Base-by-base conservation (phyloP, 2,329 filamentous ascomycete genomes). In the Hypoxylon sp. region DNA sequence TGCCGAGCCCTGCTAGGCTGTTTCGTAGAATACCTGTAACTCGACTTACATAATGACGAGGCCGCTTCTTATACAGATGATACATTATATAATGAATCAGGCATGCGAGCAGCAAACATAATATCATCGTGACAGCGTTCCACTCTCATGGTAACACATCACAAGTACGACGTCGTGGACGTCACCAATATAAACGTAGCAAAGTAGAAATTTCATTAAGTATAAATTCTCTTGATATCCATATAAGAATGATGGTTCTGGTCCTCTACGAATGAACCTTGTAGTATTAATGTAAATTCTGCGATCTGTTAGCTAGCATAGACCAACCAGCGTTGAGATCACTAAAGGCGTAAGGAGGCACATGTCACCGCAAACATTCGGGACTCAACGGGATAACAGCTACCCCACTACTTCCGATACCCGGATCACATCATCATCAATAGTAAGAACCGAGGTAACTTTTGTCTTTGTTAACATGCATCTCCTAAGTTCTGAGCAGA, bases 391-490 rank as follows among this genome's bases (percentile, higher is more conserved):
- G 52, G 44, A 29, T 21, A 50, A 39, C 15, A 24, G 58, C 58
- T 44, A 47, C 67, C 63, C 67, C 63, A 56, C 66, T 47, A 31
- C 42, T 51, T 57, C 58, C 53, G 54, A 59, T 68, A 24, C 32
- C 57, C 62, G 66, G 53, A 65, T 68, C 62, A 60, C 56, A 58
- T 65, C 61, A 60, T 54, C 21, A 35, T 54, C 52, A 35, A 27
- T 21, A 32, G 31, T 48, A n/a, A 21, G 27, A 37, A 35, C 29
- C 29, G 29, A 52, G 48, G 21, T 52, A 52, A 27, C 8, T 15
- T 52, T 29, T n/a, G 27, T 27, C 24, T 27, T 42, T 21, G 39
- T 50, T 46, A 29, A 53, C 10, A 42, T 29, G 11, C 21, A 56
- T 48, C 35, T 64, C 32, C 2, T 24, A 44, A 42, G 21, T n/a